Evolutionary conservation across 164 flowering plant genomes (phyloP).

Genomic region (Kingdonia uniflora): DNA sequence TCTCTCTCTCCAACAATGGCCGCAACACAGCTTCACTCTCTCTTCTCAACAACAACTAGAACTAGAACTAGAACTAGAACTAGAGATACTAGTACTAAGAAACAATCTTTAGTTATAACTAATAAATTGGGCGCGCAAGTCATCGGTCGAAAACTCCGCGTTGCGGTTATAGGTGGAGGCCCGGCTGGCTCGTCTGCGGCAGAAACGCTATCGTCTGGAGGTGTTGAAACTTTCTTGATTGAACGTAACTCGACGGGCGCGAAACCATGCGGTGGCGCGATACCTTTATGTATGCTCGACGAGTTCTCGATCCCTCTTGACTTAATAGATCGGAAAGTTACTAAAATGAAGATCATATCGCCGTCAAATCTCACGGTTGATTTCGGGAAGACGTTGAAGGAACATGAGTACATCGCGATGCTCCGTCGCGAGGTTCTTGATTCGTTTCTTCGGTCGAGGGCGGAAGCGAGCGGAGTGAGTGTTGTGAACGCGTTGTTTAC

Average conservation of each 20-base stretch:
- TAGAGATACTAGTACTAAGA: too few species aligned
- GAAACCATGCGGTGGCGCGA: constrained; percentile 89
- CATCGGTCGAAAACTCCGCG: constrained; percentile 50
- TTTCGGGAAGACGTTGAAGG: constrained; percentile 53
- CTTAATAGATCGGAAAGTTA: constrained; percentile 63
- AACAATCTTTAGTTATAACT: too few species aligned
- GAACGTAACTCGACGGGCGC: constrained; percentile 52
- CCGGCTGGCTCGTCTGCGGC: constrained; percentile 85
- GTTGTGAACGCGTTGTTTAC: constrained; percentile 49
- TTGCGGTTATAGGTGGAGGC: constrained; percentile 82
- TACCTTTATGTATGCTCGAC: constrained; percentile 74
- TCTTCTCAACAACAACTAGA: too few species aligned
- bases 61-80: too few species aligned
- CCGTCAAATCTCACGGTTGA: constrained; percentile 69
- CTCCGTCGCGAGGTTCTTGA: constrained; percentile 71
- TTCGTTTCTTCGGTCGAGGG: constrained; percentile 62
- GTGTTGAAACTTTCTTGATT: constrained; percentile 65
- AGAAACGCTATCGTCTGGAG: constrained; percentile 55
- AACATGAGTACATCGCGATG: constrained; percentile 69
- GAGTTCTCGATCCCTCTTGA: constrained; percentile 67
- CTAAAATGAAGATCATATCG: constrained; percentile 63
- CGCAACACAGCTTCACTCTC: too few species aligned
- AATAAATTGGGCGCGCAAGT: constrained; percentile 3
- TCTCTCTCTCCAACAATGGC: too few species aligned
- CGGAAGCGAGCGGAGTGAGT: constrained; percentile 45